Base-by-base conservation (phyloP, 2,329 filamentous ascomycete species). In the Trichoderma sp. region DNA sequence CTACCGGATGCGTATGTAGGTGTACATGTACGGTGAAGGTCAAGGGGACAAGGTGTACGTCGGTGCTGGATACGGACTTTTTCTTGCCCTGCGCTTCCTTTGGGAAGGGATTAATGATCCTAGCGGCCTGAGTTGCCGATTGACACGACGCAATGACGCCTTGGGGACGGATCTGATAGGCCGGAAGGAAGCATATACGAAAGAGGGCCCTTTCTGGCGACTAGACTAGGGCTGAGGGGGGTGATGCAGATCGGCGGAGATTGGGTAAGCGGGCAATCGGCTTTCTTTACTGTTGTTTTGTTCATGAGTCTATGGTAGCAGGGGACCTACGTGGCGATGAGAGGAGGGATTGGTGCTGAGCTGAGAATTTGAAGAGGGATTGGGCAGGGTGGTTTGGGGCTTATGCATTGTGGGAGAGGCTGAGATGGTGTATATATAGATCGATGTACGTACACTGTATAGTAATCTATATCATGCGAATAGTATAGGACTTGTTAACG, bases 181-280 rank as follows among this genome's bases (percentile, higher is more conserved):
- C 20, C 11, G 47, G n/a, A 12, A 23, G 47, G 47, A 53, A 12
- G 47, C 39, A 53, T 53, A 53, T 53, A 53, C 47, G 47, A 53
- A 53, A 12, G 20, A 20, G 47, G 20, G 47, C 47, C 47, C n/a
- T 50, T 66, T 13, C 13, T 43, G 15, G 39, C 39, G 20, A 67
- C 64, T 67, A 67, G 20, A 67, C 64, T 67, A 67, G 64, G 50
- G 50, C 64, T 57, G 64, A 57, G 47, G 47, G 61, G 61, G 64
- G 32, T 67, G 12, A 39, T 57, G 64, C 43, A 57, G 64, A 67
- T 67, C 64, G 64, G 64, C 64, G n/a, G 23, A 30, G 23, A 36
- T 26, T 17, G 30, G 63, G 8, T 55, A 47, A 59, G 57, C 55
- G 55, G 55, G 34, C 39, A 39, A 5, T 34, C 34, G 34, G 4